Base-by-base conservation (phyloP, 106 monocot genomes). In the Alisma plantagoaquatica region DNA sequence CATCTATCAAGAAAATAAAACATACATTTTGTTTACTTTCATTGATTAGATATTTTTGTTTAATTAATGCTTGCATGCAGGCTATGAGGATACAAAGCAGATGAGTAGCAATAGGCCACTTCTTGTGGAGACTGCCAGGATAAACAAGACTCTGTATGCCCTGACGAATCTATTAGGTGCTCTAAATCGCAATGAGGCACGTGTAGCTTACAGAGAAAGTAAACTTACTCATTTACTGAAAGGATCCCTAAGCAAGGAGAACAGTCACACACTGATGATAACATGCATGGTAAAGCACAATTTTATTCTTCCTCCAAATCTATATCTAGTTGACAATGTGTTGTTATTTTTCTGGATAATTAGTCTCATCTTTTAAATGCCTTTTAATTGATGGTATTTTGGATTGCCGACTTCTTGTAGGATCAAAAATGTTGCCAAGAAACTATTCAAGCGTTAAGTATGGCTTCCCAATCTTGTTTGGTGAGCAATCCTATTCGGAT, bases 151-250 rank as follows among this genome's bases (percentile, higher is more conserved):
- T 24, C 14, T 86, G 4, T 71, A 75, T 67, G 58, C 76, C 27
- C 56, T 86, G 48, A 51, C 67, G n/a, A 77, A 80, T 70, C 76
- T 86, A 48, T 59, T 86, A 1, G 63, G 31, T 51, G 73, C 85
- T 33, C 33, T 76, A 6, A 86, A 86, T 59, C 29, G 54, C 5
- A 70, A 62, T 31, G 70, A 64, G 21, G 29, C 41, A 26, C 66
- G 60, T 41, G 54, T 86, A 27, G 70, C 73, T 10, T 86, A 80
- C 16, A 28, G 76, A 31, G 63, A 80, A 51, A 74, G 59, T 51
- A 86, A 74, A 68, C 41, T 86, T 25, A 86, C 80, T 25, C 76
- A 62, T 30, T 52, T 86, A 27, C 32, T 85, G 53, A 80, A 77
- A 60, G 76, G 64, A 43, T 86, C 56, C 49, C n/a, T 72, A 35